Percentiles rank a stretch among this genome's conserved stretches.
phyloP scores from a whole-genome alignment of 371 early-diverging fungal species.

The Apophysomyces variabilis region DNA sequence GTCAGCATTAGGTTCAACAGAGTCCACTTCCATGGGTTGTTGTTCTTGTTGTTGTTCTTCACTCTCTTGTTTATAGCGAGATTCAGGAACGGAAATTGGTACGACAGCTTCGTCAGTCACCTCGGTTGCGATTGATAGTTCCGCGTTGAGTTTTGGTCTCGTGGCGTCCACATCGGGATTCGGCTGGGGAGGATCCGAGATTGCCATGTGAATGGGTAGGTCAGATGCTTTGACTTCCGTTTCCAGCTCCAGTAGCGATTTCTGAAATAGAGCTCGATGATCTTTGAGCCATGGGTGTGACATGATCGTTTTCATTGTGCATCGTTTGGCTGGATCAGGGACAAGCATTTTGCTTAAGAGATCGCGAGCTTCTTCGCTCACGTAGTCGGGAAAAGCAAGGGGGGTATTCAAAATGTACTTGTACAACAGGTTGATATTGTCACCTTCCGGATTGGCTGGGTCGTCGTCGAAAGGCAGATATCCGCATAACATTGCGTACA shows the following conservation, averaged over 20 bases:
- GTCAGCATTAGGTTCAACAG: neutral
- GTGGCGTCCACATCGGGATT: slow-evolving; percentile 12
- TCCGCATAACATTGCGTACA: slow-evolving; percentile 77
- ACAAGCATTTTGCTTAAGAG: slow-evolving; percentile 66
- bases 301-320: slow-evolving; percentile 62
- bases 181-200: slow-evolving; percentile 8
- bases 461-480: slow-evolving; percentile 85
- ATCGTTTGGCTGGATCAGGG: slow-evolving; percentile 58
- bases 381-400: slow-evolving; percentile 58
- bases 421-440: slow-evolving; percentile 66
- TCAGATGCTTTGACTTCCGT: slow-evolving; percentile 17
- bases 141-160: slow-evolving; percentile 11
- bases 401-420: slow-evolving; percentile 67
- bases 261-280: slow-evolving; percentile 20
- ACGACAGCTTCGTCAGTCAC: neutral
- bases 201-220: slow-evolving; percentile 15
- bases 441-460: slow-evolving; percentile 67
- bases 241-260: slow-evolving; percentile 26
- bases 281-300: slow-evolving; percentile 48
- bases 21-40: slow-evolving; percentile 6
- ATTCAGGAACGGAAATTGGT: neutral
- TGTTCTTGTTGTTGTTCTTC: slow-evolving; percentile 8
- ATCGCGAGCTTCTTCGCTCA: slow-evolving; percentile 47
- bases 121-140: slow-evolving; percentile 5
- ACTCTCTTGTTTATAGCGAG: neutral